Evolutionary conservation across 2,329 filamentous ascomycete species (phyloP), one percentile per base, ranked within the genome.

Genomic region (Colletotrichum sidae): DNA sequence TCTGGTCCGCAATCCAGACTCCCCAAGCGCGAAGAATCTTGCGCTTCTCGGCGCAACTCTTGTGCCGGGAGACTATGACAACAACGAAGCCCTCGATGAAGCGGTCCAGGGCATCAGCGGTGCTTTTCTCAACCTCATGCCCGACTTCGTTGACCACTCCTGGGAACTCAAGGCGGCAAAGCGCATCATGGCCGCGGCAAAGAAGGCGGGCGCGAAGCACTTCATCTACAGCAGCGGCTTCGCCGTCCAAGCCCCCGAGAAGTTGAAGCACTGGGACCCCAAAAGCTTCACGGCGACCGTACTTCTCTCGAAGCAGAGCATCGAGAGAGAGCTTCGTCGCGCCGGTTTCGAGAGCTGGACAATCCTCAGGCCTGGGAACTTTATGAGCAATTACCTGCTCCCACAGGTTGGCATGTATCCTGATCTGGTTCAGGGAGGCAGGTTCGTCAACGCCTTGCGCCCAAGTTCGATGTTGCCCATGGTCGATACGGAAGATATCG

Each of bases 381-480:
- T 87, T 75, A 83, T 84, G 79, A 76, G 78, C 17, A 87, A 87
- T 69, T 82, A 81, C 65, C 52, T 85, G 5, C 61, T 72, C 4
- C 83, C 83, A 3, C 72, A 79, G 10, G 77, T 79, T 2, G 56
- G 55, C 8, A 75, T 80, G 73, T 83, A 80, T 62, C 74, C 77
- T 0, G 78, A 76, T 0, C 72, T 85, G 7, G 70, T 73, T 2
- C 74, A 76, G 6, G 73, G 73, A 3, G 80, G 80, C 0, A 71
- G 76, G 25, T 81, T 80, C 66, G 72, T 71, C 0, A 78, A 76
- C 2, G 78, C 80, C 0, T 69, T 80, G 25, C 69, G 68, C 0
- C 70, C 72, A 0, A 75, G 77, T n/a, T 78, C 76, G 0, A 11
- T 71, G 1, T 64, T 86, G 2, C 78, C 81, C 1, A 71, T 84